phyloP scores from a whole-genome alignment of 2,329 filamentous ascomycete species.

The Nemania sp. region DNA sequence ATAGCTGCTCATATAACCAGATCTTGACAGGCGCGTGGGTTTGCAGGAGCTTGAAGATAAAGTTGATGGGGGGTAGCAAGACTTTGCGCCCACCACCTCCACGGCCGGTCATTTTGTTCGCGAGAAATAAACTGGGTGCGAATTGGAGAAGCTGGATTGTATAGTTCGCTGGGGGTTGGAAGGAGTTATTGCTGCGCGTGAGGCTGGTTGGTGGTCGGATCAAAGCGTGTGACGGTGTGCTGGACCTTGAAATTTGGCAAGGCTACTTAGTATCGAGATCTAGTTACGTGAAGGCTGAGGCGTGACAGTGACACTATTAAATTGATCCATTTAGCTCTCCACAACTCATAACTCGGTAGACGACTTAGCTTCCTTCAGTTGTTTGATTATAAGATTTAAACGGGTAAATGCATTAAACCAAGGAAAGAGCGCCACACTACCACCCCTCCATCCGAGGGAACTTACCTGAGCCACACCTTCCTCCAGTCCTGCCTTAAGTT shows the following conservation, averaged over 20 bases:
- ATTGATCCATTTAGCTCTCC: background rate
- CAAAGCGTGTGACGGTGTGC: conserved; percentile 7
- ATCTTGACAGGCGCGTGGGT: conserved; percentile 86
- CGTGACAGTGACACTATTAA: too few species aligned
- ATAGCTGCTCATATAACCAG: conserved; percentile 97
- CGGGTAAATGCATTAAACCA: too few species aligned
- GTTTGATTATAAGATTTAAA: too few species aligned
- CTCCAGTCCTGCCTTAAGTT: background rate
- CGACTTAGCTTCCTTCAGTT: too few species aligned
- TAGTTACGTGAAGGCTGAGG: background rate
- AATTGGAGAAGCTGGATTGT: background rate
- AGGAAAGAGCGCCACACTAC: too few species aligned
- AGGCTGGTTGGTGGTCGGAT: background rate
- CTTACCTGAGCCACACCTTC: background rate
- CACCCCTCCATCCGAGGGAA: too few species aligned
- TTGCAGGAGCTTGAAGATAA: conserved; percentile 93
- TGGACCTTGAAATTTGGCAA: conserved; percentile 35
- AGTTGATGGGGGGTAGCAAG: conserved; percentile 76
- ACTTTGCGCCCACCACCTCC: conserved; percentile 71
- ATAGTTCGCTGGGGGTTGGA: background rate
- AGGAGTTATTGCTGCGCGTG: conserved; percentile 11
- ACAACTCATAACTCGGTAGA: background rate
- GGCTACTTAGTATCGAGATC: too few species aligned
- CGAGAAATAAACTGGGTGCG: background rate
- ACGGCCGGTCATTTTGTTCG: conserved; percentile 66